Percentiles rank a stretch among this genome's conserved stretches.
phyloP scores from a whole-genome alignment of 331 rosid species.

The Malus hybrid region DNA sequence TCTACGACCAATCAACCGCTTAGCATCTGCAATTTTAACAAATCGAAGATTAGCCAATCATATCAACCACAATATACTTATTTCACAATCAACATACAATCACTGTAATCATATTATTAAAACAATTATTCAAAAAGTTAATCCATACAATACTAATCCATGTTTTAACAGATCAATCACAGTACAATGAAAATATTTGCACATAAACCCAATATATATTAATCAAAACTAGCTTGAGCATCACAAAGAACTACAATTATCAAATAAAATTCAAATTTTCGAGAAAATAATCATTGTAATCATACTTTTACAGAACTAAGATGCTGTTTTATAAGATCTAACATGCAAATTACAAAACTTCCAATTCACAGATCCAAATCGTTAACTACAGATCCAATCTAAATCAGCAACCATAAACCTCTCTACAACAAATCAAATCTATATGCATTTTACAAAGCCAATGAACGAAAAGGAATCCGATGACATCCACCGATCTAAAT shows the following conservation, averaged over 20 bases:
- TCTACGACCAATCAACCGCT: slow-evolving; percentile 69
- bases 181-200: too few species aligned
- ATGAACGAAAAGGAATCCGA: not conserved
- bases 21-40: slow-evolving; percentile 38
- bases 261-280: too few species aligned
- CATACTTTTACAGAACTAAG: not conserved
- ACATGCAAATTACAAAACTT: not conserved
- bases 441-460: not conserved
- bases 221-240: too few species aligned
- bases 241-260: too few species aligned
- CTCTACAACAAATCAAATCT: too few species aligned
- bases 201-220: too few species aligned
- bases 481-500: not conserved
- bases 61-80: not conserved
- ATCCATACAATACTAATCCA: too few species aligned
- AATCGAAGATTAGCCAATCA: not conserved
- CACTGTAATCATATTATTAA: not conserved
- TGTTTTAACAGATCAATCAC: too few species aligned
- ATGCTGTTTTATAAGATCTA: not conserved
- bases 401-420: not conserved
- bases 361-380: not conserved
- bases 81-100: not conserved
- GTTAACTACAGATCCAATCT: not conserved
- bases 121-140: too few species aligned
- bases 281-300: not conserved